Evolutionary conservation across 371 early-diverging fungal genomes (phyloP).

Genomic region (Capillidium heterosporum): DNA sequence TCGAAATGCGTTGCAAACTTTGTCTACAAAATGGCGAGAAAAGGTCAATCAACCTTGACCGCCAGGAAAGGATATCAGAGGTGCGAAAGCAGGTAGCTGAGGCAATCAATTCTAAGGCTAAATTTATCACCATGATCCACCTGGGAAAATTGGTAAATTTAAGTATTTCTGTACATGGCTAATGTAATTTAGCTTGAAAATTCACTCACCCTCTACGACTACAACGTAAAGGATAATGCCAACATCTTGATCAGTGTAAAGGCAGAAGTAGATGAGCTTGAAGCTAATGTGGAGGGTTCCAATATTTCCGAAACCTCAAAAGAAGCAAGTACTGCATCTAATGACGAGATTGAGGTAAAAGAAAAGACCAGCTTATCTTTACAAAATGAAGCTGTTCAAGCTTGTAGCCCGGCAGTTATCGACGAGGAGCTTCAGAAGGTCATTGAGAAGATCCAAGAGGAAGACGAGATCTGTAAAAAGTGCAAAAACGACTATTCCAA

Average conservation of each 20-base stretch:
- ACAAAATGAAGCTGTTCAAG: neutral
- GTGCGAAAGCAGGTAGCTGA: neutral
- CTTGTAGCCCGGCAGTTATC: neutral
- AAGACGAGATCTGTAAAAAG: conserved; percentile 17
- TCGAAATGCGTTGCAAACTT: neutral
- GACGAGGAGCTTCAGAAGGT: neutral
- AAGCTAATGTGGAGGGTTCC: neutral
- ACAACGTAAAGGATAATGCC: conserved; percentile 8
- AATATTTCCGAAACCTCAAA: neutral
- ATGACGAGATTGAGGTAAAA: neutral
- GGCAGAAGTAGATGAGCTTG: neutral
- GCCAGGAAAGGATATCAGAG: neutral
- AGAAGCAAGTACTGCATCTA: neutral
- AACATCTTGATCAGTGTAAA: conserved; percentile 7
- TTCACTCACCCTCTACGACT: conserved; percentile 8
- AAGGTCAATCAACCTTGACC: neutral
- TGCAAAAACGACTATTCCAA: conserved; percentile 24
- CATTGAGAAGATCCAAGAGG: neutral
- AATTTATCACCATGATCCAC: neutral
- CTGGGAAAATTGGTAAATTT: conserved; percentile 1
- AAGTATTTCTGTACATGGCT: conserved; percentile 12
- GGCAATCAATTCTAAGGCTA: too few species aligned
- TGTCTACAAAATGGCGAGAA: neutral
- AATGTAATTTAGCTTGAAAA: conserved; percentile 11
- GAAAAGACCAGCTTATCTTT: neutral